Evolutionary conservation across 768 basidiomycete genomes (phyloP), one percentile per base, ranked within the genome.

Genomic region (Pleurotus giganteus): DNA sequence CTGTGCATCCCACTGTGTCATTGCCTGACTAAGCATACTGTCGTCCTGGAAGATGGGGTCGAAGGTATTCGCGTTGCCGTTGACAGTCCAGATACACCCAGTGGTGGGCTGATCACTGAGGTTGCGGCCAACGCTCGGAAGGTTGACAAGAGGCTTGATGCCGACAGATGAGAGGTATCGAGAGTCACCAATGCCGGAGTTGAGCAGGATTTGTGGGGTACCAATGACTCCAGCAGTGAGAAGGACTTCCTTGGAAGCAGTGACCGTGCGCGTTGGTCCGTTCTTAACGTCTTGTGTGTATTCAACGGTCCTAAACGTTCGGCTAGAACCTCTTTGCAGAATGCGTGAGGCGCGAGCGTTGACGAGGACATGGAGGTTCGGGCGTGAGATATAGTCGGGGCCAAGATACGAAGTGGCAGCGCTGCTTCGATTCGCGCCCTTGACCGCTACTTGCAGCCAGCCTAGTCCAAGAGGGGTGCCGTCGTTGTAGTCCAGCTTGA

Each of bases 121-220:
- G 44, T 77, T 74, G 47, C 66, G 32, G 8, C 70, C 72, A 5
- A 75, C 67, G 13, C 55, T 52, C 2, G 69, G 67, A 4, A 71
- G 61, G 37, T 70, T 47, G 17, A 69, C 57, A 2, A 66, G 36
- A 1, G 66, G 42, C 8, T 50, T 51, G 34, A 73, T 66, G 1
- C 63, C 63, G 2, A 70, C 41, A 1, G 47, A 29, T 15, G 54
- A 21, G 1, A 72, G 60, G 8, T 37, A 55, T 4, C 49, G 52
- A 4, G 50, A 21, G 23, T 68, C 60, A 4, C 69, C 69, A 32
- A 71, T 65, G 26, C 67, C 67, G 7, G 64, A 65, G 8, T 60
- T 54, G 52, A 65, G 39, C 8, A 69, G 57, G 26, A 69, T 53
- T 8, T 57, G 56, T 13, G 68, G 64, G 2, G 65, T 68, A 7